phyloP scores from a whole-genome alignment of 2,329 filamentous ascomycete species.

The Massarina eburnea region DNA sequence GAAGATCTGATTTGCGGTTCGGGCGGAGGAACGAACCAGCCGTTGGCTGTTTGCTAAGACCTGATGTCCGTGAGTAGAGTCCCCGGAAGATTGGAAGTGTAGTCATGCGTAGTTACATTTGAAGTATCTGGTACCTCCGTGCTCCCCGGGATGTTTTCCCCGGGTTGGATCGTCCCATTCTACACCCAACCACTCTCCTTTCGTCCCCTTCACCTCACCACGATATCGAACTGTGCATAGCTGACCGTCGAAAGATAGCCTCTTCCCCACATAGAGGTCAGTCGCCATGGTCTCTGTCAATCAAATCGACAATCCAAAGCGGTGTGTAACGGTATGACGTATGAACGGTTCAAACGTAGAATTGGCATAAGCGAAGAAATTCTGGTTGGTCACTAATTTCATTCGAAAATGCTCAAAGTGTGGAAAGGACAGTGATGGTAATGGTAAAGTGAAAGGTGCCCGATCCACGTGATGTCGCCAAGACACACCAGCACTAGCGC shows the following conservation, averaged over 20 bases:
- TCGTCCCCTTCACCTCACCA: conserved; percentile 73
- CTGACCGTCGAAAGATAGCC: conserved; percentile 75
- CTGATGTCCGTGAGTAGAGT: conserved; percentile 43
- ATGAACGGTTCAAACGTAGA: too few species aligned
- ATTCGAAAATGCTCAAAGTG: not conserved
- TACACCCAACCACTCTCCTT: conserved; percentile 84
- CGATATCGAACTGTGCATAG: conserved; percentile 84
- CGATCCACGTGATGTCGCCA: not conserved
- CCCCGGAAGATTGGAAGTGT: not conserved
- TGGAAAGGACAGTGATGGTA: not conserved
- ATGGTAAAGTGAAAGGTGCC: not conserved
- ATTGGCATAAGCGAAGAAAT: too few species aligned
- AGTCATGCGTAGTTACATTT: conserved; percentile 64
- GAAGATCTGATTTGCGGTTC: conserved; percentile 66
- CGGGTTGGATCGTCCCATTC: conserved; percentile 90
- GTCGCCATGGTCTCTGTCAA: too few species aligned
- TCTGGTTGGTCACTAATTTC: too few species aligned
- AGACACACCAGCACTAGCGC: not conserved
- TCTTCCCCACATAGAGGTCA: conserved; percentile 63
- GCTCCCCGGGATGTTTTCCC: conserved; percentile 87
- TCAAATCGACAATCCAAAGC: too few species aligned
- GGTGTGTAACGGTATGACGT: too few species aligned
- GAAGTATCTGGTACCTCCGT: conserved; percentile 80
- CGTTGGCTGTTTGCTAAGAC: conserved; percentile 63
- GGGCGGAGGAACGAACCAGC: conserved; percentile 87